Base-by-base conservation (phyloP, 441 rosid species). In the Croton laevigatus region DNA sequence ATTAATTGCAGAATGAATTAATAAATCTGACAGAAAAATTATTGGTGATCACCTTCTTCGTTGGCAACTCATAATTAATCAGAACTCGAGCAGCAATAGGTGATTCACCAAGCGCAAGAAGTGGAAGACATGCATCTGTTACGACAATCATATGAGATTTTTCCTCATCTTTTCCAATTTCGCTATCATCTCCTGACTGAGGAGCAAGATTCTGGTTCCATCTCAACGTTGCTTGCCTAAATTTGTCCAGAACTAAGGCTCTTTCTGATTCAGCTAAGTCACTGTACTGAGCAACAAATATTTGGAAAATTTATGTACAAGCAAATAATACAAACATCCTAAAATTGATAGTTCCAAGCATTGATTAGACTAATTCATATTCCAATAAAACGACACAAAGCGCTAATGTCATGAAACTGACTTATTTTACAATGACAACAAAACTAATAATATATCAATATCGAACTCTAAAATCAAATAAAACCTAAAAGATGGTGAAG, bases 41-140 rank as follows among this genome's bases (percentile, higher is more conserved):
- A 45, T 45, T 7, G 22, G 22, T 10, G 34, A 23, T 34, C 58
- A 88, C 94, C 93, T 90, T 90, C 81, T 85, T 94, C 10, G 85
- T 55, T 42, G 98, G 97, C 53, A 94, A 79, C 69, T 88, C 97
- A n/a, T 90, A 90, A 85, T 91, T 91, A 62, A 94, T 91, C 75
- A 94, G 77, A 74, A 91, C 78, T 10, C 88, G 79, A 34, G 97
- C 89, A 37, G 88, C 71, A 36, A 91, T 74, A 34, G 92, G 64
- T 0, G 85, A 77, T 63, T 94, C 96, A 44, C 97, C 92, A 2
- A 88, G 80, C 68, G 90, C 71, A 77, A 84, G 69, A 36, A 89
- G 73, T 0, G 94, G 96, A 78, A 91, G 96, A 79, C 97, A 94
- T 69, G 88, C 85, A 81, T 91, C 97, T 0, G 95, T 91, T 20